A percentile compares a stretch with the other conserved stretches of the same genome.
These are phyloP conservation scores for Pichia sp. DNA, from an alignment of 1,139 yeast genomes.

Conservation along the genomic window DNA sequence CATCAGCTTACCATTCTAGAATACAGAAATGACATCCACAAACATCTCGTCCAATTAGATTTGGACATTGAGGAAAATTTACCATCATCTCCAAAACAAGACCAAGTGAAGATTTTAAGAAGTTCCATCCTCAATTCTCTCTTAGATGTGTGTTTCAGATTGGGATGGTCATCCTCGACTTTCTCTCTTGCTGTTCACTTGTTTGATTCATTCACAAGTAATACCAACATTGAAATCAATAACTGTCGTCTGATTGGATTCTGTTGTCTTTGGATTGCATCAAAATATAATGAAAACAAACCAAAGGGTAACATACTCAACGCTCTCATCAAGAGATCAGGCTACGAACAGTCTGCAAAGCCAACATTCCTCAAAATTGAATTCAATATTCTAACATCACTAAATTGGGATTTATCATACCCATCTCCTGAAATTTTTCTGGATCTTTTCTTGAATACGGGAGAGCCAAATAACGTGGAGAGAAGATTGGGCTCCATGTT, in stretches of 20 bases:
- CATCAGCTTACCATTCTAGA: constrained; percentile 21
- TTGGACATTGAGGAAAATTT: constrained; percentile 16
- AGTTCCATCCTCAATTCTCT: constrained; percentile 39
- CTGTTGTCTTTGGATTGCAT: constrained; percentile 67
- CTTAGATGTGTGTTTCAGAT: constrained; percentile 43
- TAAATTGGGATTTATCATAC: constrained; percentile 48
- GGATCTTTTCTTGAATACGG: constrained; percentile 41
- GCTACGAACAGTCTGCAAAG: constrained; percentile 49
- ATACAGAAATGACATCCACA: constrained; percentile 22
- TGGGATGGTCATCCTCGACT: constrained; percentile 42
- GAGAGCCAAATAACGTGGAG: constrained; percentile 34
- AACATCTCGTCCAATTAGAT: constrained; percentile 20
- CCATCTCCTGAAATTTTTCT: constrained; percentile 59
- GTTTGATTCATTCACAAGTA: constrained; percentile 46
- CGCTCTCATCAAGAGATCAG: constrained; percentile 54
- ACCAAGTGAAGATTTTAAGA: constrained; percentile 16
- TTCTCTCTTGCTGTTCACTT: constrained; percentile 49
- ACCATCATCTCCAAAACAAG: constrained; percentile 15
- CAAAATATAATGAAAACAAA: constrained; percentile 66
- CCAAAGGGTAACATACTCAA: constrained; percentile 54
- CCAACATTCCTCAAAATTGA: constrained; percentile 62
- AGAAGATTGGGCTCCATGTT: constrained; percentile 51
- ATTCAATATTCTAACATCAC: constrained; percentile 51
- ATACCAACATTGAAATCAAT: constrained; percentile 42
- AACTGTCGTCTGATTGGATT: constrained; percentile 65